A percentile compares a stretch with the other conserved stretches of the same genome.
phyloP scores from a whole-genome alignment of 306 rosid genomes.

The Dryas drummondii region DNA sequence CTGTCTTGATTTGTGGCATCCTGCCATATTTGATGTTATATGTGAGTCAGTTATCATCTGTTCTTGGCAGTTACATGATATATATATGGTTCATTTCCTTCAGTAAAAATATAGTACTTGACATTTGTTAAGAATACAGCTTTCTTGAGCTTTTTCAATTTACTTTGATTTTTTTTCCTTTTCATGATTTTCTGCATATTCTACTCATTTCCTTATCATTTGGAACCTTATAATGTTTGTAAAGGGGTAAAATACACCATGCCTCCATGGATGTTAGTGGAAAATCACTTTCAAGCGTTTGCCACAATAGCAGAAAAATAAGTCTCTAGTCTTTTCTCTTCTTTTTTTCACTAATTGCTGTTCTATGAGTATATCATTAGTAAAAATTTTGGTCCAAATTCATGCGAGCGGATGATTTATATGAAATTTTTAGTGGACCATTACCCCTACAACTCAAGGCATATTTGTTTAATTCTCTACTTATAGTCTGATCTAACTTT shows the following conservation, averaged over 20 bases:
- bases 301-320: neutral
- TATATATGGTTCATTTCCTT: neutral
- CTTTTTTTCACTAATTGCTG: neutral
- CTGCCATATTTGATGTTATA: neutral
- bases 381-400: neutral
- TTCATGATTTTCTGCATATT: neutral
- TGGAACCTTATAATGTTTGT: neutral
- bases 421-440: neutral
- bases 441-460: neutral
- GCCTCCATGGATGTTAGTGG: neutral
- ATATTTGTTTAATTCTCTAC: no score
- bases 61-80: neutral
- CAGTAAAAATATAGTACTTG: neutral
- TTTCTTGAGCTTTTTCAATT: neutral
- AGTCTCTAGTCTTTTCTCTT: neutral
- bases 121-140: neutral
- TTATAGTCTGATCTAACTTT: no score
- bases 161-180: neutral
- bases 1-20: neutral
- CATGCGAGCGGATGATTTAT: neutral
- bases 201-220: neutral
- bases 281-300: neutral
- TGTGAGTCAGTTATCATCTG: neutral
- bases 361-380: neutral
- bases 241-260: neutral